Evolutionary conservation across 331 rosid genomes (phyloP), one percentile per base, ranked within the genome.

Genomic region (Pyrus hybrid): DNA sequence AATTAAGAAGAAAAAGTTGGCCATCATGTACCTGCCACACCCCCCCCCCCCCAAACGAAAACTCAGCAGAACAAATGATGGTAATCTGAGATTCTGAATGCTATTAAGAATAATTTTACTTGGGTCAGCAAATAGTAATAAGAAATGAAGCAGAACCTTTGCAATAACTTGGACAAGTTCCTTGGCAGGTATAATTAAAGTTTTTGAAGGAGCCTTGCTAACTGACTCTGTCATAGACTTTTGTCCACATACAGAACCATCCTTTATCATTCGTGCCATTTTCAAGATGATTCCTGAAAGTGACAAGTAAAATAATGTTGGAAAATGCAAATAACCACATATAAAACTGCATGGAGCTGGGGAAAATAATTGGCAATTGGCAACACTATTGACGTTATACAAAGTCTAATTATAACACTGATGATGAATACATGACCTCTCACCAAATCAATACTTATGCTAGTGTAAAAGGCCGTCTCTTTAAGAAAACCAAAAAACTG

Each of bases 91-190:
- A 41, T 41, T 41, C 47, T 41, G 47, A 41, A 62, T 26, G 4
- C 20, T 62, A 28, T 13, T 12, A 26, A n/a, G 54, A 30, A 70
- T 32, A 25, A n/a, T 54, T 54, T 53, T 71, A 30, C 75, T 29
- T 3, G 45, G n/a, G 16, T 71, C 63, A 30, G 14, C 30, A 3
- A 71, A 71, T 54, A 54, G 30, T 22, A n/a, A 14, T 41, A 26
- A 25, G 28, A 76, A 84, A 82, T 76, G 73, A 58, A 70, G 82
- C 78, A 80, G 47, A 74, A 94, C 99, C 99, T 92, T 90, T 5
- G 96, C 97, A 56, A 86, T 79, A 80, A 94, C 92, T 89, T 94
- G 99, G 79, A 94, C 99, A 76, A 94, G 87, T 33, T 94, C 97
- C 60, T 84, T 81, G 75, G 87, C 83, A 79, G 91, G 87, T 85